A percentile compares a stretch with the other conserved stretches of the same genome.
These are phyloP conservation scores for Malus hybrid DNA, from an alignment of 331 rosid genomes.

Conservation along the genomic window DNA sequence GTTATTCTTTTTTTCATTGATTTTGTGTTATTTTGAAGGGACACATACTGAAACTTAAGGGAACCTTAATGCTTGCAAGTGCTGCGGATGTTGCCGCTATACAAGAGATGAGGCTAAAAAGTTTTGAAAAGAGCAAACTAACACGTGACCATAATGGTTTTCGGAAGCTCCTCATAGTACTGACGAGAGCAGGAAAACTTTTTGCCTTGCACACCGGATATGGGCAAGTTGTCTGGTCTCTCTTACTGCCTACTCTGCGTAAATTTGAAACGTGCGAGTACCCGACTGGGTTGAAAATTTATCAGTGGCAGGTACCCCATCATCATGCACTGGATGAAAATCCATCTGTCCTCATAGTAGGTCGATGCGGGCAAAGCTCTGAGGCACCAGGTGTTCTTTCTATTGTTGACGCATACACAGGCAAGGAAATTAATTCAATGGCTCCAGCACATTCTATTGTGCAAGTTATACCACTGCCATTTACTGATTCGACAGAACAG, in stretches of 20 bases:
- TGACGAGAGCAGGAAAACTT: slow-evolving; percentile 85
- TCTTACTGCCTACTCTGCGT: slow-evolving; percentile 45
- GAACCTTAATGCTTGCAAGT: slow-evolving; percentile 93
- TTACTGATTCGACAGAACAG: slow-evolving; percentile 83
- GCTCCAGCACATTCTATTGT: slow-evolving; percentile 48
- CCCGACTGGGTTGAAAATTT: slow-evolving; percentile 67
- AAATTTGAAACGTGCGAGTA: slow-evolving; percentile 55
- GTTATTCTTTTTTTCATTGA: slow-evolving; percentile 9
- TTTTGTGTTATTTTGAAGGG: slow-evolving; percentile 51
- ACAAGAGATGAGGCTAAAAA: slow-evolving; percentile 75
- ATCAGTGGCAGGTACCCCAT: slow-evolving; percentile 99
- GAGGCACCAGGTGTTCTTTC: slow-evolving; percentile 63
- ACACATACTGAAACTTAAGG: slow-evolving; percentile 88
- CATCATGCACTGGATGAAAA: slow-evolving; percentile 93
- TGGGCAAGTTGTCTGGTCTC: slow-evolving; percentile 91
- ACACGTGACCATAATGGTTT: slow-evolving; percentile 98
- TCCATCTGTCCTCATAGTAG: slow-evolving; percentile 79
- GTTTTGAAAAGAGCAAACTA: slow-evolving; percentile 93
- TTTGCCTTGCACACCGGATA: slow-evolving; percentile 97
- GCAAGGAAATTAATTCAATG: slow-evolving; percentile 56
- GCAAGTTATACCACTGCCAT: slow-evolving; percentile 77
- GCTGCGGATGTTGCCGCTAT: slow-evolving; percentile 77
- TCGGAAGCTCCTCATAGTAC: slow-evolving; percentile 79
- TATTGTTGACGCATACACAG: slow-evolving; percentile 76
- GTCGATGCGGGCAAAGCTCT: slow-evolving; percentile 61